Evolutionary conservation across 192 early-diverging fungal species (phyloP), one percentile per base, ranked within the genome.

Genomic region (Podila verticillata): DNA sequence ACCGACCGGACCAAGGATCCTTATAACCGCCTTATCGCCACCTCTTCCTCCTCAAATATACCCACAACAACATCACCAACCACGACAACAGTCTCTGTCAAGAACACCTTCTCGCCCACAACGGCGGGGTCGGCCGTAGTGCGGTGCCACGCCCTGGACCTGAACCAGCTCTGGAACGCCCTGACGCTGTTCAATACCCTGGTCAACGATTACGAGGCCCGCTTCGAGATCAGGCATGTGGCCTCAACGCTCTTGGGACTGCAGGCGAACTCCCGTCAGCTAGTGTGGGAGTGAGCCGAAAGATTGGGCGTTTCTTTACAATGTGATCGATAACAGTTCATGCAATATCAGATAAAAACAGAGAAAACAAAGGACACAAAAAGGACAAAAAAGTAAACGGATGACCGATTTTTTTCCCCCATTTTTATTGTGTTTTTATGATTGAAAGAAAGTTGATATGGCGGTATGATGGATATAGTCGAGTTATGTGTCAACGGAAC

Each of bases 151-250:
- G 59, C 77, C 9, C 56, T 64, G 29, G 77, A 80, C 13, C 34
- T 72, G 29, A 72, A 72, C 51, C 77, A 80, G 34, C 66, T 80
- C 28, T 80, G 77, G 77, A 80, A 65, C 57, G 48, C 70, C 1
- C 32, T 80, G 19, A 72, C 70, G 9, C 62, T 80, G 10, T 80
- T 80, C 56, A 80, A 72, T 20, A 72, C 70, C 39, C 19, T 68
- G 32, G 70, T 80, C 7, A 70, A 72, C 30, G 77, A 72, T 6
- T 60, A 10, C 20, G 77, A 80, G 29, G 71, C 70, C 1, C 64
- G 77, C 8, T 72, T 80, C 24, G 77, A 80, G 48, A 65, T 80
- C 20, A 68, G 48, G 0, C 63, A 72, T 35, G 65, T 71, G 9
- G 67, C 77, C 12, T 72, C 69, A 19, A 80, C 77, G 0, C 32